These are phyloP conservation scores for Encephalitozoon cuniculi DNA, from an alignment of 371 early-diverging fungal genomes.

Conservation along the genomic window DNA sequence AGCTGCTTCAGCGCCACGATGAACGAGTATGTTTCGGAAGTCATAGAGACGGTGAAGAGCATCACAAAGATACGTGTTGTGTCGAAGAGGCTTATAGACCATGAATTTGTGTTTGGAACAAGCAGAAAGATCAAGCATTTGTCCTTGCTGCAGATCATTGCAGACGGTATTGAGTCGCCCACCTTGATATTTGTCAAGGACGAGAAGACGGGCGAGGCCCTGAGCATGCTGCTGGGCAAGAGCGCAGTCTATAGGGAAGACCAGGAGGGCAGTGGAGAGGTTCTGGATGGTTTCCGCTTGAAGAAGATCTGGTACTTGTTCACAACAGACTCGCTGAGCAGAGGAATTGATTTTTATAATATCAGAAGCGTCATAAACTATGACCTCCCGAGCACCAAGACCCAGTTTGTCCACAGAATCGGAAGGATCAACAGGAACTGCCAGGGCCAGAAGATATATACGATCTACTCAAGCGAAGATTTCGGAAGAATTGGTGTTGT, in stretches of 20 bases:
- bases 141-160: slow-evolving; percentile 4
- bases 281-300: slow-evolving; percentile 7
- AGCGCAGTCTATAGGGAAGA: slow-evolving; percentile 6
- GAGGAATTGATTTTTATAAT: slow-evolving; percentile 50
- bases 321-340: slow-evolving; percentile 41
- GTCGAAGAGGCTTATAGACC: neutral
- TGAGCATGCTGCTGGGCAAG: neutral
- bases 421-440: slow-evolving; percentile 53
- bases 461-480: slow-evolving; percentile 33
- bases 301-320: slow-evolving; percentile 41
- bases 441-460: slow-evolving; percentile 32
- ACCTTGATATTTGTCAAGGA: slow-evolving; percentile 28
- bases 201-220: neutral
- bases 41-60: neutral
- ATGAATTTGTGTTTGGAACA: slow-evolving; percentile 33
- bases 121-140: slow-evolving; percentile 12
- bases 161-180: slow-evolving; percentile 14
- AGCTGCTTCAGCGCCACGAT: slow-evolving; percentile 20
- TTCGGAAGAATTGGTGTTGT: neutral
- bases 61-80: slow-evolving; percentile 10
- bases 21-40: slow-evolving; percentile 3
- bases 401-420: slow-evolving; percentile 47
- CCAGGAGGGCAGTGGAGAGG: neutral
- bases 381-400: slow-evolving; percentile 45
- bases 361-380: slow-evolving; percentile 45